These are phyloP conservation scores for Mucor plumbeus DNA, from an alignment of 371 early-diverging fungal species.

Conservation along the genomic window DNA sequence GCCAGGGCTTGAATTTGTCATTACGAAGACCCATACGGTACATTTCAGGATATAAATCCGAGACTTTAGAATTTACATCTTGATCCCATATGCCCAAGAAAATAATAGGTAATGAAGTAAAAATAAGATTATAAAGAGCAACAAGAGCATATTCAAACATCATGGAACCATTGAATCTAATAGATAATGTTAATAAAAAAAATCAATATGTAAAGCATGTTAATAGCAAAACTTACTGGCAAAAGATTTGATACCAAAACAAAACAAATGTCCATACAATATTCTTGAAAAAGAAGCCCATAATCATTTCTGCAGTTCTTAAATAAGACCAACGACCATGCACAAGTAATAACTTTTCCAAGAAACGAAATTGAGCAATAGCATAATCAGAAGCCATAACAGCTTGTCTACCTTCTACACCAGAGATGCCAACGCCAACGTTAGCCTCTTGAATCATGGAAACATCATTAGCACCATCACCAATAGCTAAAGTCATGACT, in stretches of 20 bases:
- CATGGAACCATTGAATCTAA: constrained; percentile 33
- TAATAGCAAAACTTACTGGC: constrained; percentile 56
- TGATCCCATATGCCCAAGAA: constrained; percentile 86
- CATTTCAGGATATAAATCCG: constrained; percentile 82
- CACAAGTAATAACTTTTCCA: constrained; percentile 76
- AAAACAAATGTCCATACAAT: constrained; percentile 79
- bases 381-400: constrained; percentile 91
- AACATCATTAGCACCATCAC: constrained; percentile 96
- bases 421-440: constrained; percentile 91
- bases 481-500: constrained; percentile 83
- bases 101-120: constrained; percentile 73
- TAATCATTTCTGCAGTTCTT: constrained; percentile 77
- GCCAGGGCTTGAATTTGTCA: constrained; percentile 77
- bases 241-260: constrained; percentile 85
- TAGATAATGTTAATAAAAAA: neutral
- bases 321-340: constrained; percentile 90
- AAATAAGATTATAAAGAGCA: constrained; percentile 79
- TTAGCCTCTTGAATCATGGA: constrained; percentile 93
- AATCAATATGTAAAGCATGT: neutral
- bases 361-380: constrained; percentile 83
- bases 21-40: constrained; percentile 88
- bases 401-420: constrained; percentile 95
- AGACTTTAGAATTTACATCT: constrained; percentile 77
- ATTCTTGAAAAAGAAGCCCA: constrained; percentile 85
- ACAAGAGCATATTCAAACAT: constrained; percentile 75